Base-by-base conservation (phyloP, 306 rosid genomes). In the Hippophae gyantsensis region DNA sequence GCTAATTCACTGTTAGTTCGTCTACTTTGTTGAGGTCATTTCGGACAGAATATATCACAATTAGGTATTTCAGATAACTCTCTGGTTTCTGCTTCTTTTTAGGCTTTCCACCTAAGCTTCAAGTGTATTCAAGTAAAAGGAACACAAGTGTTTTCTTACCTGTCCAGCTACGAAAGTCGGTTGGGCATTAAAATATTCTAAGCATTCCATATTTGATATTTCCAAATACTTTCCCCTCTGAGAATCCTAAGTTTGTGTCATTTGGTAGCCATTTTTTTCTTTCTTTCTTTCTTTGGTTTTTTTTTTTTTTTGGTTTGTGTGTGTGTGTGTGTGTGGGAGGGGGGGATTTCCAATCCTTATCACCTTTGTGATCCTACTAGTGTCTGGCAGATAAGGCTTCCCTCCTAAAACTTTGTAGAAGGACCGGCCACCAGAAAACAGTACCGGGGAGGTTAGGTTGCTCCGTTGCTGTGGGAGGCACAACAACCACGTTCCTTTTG, bases 131-230 rank as follows among this genome's bases (percentile, higher is more conserved):
- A 26, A 11, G 50, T 47, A 7, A 13, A 74, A 63, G 70, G 70
- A 42, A 68, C 18, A 54, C 52, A 52, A 45, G 9, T 54, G 9
- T 54, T 63, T 62, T 11, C 63, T 58, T 54, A 42, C 48, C 68
- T 9, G 64, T 10, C 42, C 65, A 61, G 69, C 72, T 41, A 61
- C 43, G 69, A 57, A 57, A 48, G 48, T 14, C 52, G 61, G 61
- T 57, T 62, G 9, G 41, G 46, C 25, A 54, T 41, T 18, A 18
- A 8, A 40, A 40, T 55, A 14, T 43, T 27, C 54, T 45, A 38
- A 5, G 52, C 52, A 58, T 6, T 50, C 61, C 38, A 32, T 32
- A 32, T 32, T 32, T 32, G 38, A 32, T 4, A 32, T 32, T 32
- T 32, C 38, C 38, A 32, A 9, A 44, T 3, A 13, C n/a, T 10